Conservation (phyloP, 192 early-diverging fungal genomes). For the Entrophospora sp. region DNA sequence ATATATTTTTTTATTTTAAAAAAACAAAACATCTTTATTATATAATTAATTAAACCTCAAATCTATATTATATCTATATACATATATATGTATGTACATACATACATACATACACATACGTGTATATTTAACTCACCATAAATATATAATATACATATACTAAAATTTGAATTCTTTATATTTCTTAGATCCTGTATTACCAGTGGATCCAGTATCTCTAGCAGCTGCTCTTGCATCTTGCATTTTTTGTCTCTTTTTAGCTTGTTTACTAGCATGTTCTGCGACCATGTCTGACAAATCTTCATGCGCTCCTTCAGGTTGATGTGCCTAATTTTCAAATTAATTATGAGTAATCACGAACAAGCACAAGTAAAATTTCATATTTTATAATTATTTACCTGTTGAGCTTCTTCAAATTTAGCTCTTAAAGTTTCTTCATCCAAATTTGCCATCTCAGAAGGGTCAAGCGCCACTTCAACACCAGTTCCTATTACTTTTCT, state of each 20-base stretch:
- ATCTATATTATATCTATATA: too few relatives aligned
- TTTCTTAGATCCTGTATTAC: constrained; percentile 6
- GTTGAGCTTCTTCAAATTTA: constrained; percentile 67
- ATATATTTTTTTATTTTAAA: too few relatives aligned
- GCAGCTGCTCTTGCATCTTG: constrained; percentile 38
- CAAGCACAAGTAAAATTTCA: not conserved
- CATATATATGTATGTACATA: too few relatives aligned
- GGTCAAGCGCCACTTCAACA: constrained; percentile 83
- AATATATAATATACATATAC: too few relatives aligned
- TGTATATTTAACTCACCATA: too few relatives aligned
- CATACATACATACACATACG: too few relatives aligned
- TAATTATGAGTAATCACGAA: not conserved
- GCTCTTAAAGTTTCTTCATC: constrained; percentile 67
- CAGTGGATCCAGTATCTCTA: constrained; percentile 13
- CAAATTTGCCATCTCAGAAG: constrained; percentile 76
- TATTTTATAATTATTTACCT: constrained; percentile 21
- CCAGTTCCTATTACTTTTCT: constrained; percentile 49
- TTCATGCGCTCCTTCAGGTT: constrained; percentile 46
- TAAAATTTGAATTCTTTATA: constrained; percentile 22
- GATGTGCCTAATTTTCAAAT: constrained; percentile 10
- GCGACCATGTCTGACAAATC: constrained; percentile 86
- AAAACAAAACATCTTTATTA: too few relatives aligned
- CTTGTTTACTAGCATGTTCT: constrained; percentile 65
- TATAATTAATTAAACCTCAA: too few relatives aligned
- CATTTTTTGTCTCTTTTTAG: constrained; percentile 59